phyloP scores from a whole-genome alignment of 139 green algal genomes.

The Chlorella vulgaris region DNA sequence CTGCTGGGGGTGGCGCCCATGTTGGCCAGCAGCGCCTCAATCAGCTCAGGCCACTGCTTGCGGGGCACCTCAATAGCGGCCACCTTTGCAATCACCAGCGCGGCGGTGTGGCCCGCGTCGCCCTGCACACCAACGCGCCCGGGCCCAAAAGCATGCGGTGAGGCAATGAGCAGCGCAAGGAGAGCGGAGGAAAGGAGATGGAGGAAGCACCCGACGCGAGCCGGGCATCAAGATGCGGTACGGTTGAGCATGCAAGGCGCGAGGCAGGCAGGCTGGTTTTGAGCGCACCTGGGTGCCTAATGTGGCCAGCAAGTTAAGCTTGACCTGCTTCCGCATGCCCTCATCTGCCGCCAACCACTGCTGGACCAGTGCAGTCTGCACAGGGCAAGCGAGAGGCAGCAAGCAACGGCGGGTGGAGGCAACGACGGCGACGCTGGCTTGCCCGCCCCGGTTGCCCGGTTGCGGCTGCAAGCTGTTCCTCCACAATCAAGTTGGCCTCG shows the following conservation, averaged over 20 bases:
- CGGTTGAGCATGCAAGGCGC: too few relatives aligned
- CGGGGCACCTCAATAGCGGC: slow-evolving; percentile 90
- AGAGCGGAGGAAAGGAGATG: too few relatives aligned
- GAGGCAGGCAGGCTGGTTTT: too few relatives aligned
- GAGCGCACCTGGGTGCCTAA: slow-evolving; percentile 73
- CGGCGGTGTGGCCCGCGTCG: slow-evolving; percentile 72
- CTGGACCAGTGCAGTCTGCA: slow-evolving; percentile 64
- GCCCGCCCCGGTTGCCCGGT: neutral
- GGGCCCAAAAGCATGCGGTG: too few relatives aligned
- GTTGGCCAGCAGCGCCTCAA: slow-evolving; percentile 70
- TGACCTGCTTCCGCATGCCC: slow-evolving; percentile 77
- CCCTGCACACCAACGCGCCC: slow-evolving; percentile 2
- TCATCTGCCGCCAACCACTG: slow-evolving; percentile 77
- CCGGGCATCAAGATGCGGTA: too few relatives aligned
- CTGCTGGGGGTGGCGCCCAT: slow-evolving; percentile 40
- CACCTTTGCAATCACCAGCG: slow-evolving; percentile 94
- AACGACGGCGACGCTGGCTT: too few relatives aligned
- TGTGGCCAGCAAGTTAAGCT: slow-evolving; percentile 74
- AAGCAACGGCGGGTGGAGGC: neutral
- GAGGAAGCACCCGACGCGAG: too few relatives aligned
- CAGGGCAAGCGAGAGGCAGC: neutral
- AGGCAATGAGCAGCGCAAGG: neutral
- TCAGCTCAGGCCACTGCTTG: slow-evolving; percentile 86
- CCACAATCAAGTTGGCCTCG: too few relatives aligned
- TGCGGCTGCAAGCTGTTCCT: too few relatives aligned